Conservation (phyloP, 345 rosid species). For the Euphorbia lathyris region DNA sequence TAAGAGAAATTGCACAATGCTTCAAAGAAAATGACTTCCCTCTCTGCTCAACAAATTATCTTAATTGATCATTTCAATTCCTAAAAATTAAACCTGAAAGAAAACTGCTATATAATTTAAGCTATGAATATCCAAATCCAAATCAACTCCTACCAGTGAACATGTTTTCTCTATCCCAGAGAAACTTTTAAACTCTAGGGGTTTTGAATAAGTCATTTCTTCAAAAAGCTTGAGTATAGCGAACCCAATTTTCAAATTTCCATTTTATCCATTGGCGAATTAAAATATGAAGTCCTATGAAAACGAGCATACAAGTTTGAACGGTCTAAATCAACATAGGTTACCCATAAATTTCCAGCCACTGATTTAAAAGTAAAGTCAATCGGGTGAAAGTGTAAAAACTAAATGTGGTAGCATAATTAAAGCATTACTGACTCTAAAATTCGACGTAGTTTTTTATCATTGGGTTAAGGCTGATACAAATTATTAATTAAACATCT, state of each 20-base stretch:
- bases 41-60: constrained; percentile 42
- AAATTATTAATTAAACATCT: constrained; percentile 35
- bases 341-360: constrained; percentile 6
- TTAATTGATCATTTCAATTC: neutral
- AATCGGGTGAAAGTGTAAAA: neutral
- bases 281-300: neutral
- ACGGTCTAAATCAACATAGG: neutral
- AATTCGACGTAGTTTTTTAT: constrained; percentile 36
- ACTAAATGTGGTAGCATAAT: constrained; percentile 12
- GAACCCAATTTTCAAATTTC: neutral
- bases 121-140: neutral
- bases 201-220: neutral
- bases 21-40: constrained; percentile 48
- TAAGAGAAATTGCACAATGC: constrained; percentile 75
- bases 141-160: neutral
- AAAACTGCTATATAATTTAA: neutral
- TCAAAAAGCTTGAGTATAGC: neutral
- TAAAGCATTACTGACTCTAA: neutral
- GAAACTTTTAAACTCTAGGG: neutral
- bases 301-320: constrained; percentile 1
- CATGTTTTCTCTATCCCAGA: too few species aligned
- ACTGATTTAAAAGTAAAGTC: neutral
- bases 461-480: constrained; percentile 20
- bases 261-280: neutral
- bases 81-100: neutral